Percentiles rank a stretch among this genome's conserved stretches.
phyloP scores from a whole-genome alignment of 2,329 filamentous ascomycete species.

The Aureobasidium subglaciale region DNA sequence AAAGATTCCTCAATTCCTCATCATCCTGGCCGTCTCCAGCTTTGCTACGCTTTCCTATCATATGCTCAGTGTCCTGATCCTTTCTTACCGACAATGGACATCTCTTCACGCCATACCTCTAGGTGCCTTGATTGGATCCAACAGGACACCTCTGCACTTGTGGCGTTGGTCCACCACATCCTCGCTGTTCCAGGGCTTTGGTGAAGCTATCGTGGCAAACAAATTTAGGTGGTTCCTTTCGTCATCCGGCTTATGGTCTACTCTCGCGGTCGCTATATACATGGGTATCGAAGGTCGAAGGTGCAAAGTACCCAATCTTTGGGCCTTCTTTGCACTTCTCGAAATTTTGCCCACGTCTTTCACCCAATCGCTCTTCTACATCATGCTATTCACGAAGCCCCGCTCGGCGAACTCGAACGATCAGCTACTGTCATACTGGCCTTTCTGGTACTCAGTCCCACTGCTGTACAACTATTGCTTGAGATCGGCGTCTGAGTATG shows the following conservation, averaged over 20 bases:
- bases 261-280: constrained; percentile 22
- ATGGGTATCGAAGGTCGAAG: constrained; percentile 25
- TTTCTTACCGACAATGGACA: constrained; percentile 27
- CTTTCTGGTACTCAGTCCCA: constrained; percentile 9
- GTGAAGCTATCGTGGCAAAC: constrained; percentile 24
- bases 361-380: constrained; percentile 28
- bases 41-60: constrained; percentile 28
- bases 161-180: constrained; percentile 29
- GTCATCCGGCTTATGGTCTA: constrained; percentile 22
- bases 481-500: constrained; percentile 11
- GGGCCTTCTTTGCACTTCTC: constrained; percentile 28
- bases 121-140: constrained; percentile 5
- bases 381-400: constrained; percentile 22
- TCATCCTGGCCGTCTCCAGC: constrained; percentile 23
- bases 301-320: constrained; percentile 24
- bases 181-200: constrained; percentile 28
- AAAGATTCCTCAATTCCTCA: constrained; percentile 18
- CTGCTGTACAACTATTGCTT: constrained; percentile 19
- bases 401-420: neutral
- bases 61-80: constrained; percentile 29
- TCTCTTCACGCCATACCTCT: neutral
- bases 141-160: constrained; percentile 15
- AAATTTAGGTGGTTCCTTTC: constrained; percentile 22
- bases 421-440: neutral
- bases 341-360: constrained; percentile 31